These are phyloP conservation scores for Aspergillus quadrilineatus DNA, from an alignment of 2,329 filamentous ascomycete species.

Conservation along the genomic window DNA sequence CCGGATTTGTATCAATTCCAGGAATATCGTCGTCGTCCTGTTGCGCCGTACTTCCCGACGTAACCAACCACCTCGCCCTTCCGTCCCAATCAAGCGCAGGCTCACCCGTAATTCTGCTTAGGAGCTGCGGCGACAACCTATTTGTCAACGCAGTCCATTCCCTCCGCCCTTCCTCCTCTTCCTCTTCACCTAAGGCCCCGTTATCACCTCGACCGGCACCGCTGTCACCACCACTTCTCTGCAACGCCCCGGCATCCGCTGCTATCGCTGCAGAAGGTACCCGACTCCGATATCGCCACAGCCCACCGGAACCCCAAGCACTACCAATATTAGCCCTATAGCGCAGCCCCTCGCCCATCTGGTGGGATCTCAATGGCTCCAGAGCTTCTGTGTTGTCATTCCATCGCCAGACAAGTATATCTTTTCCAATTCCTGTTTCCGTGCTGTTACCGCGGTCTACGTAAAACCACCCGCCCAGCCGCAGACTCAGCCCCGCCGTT, in stretches of 20 bases:
- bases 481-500: constrained; percentile 58
- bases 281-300: constrained; percentile 43
- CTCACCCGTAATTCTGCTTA: constrained; percentile 52
- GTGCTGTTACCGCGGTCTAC: constrained; percentile 33
- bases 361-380: constrained; percentile 34
- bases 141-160: constrained; percentile 57
- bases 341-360: constrained; percentile 49
- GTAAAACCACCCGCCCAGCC: constrained; percentile 63
- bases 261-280: constrained; percentile 14
- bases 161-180: constrained; percentile 43
- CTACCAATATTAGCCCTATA: constrained; percentile 57
- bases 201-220: constrained; percentile 13
- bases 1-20: constrained; percentile 42
- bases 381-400: constrained; percentile 39
- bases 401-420: constrained; percentile 59
- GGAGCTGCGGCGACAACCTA: constrained; percentile 48
- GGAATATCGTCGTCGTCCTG: constrained; percentile 61
- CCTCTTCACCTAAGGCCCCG: constrained; percentile 25
- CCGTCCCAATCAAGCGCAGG: constrained; percentile 36
- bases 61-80: constrained; percentile 54
- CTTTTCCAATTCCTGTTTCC: neutral
- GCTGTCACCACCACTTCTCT: neutral
- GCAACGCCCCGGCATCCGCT: constrained; percentile 9
- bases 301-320: constrained; percentile 54
- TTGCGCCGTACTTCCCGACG: constrained; percentile 57